Percentiles rank a stretch among this genome's conserved stretches.
Evolutionary conservation across 305 asterid genomes (phyloP).

Genomic region (Fraxinus greggii): DNA sequence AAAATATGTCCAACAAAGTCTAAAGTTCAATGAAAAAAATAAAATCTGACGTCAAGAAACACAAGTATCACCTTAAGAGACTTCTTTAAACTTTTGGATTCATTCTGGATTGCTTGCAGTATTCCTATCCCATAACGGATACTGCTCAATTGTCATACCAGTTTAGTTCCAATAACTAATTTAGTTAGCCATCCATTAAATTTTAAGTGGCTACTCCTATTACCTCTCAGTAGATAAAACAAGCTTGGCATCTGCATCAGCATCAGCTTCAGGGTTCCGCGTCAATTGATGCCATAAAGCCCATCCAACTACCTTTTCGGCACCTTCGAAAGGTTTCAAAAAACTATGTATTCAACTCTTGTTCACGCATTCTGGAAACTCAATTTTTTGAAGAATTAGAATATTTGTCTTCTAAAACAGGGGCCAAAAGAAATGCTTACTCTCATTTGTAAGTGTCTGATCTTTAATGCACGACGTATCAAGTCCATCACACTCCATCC

Average conservation of each 20-base stretch:
- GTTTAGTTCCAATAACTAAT: conserved; percentile 9
- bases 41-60: conserved; percentile 20
- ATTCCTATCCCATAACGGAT: conserved; percentile 59
- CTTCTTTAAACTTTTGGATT: conserved; percentile 59
- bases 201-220: conserved; percentile 19
- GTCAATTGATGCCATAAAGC: conserved; percentile 64
- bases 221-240: conserved; percentile 62
- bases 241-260: conserved; percentile 32
- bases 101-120: conserved; percentile 55
- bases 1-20: background rate
- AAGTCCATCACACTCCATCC: conserved; percentile 60
- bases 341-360: conserved; percentile 16
- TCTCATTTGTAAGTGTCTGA: conserved; percentile 61
- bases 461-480: conserved; percentile 53
- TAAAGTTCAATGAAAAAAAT: background rate
- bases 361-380: conserved; percentile 2
- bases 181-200: conserved; percentile 21
- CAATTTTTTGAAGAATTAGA: background rate
- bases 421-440: conserved; percentile 34
- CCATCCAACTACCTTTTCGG: conserved; percentile 75
- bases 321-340: conserved; percentile 45
- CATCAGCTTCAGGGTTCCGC: conserved; percentile 48
- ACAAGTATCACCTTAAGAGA: conserved; percentile 50
- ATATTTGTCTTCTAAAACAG: background rate
- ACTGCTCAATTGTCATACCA: conserved; percentile 34